Base-by-base conservation (phyloP, 139 green algal genomes). In the Chlorella sp. region DNA sequence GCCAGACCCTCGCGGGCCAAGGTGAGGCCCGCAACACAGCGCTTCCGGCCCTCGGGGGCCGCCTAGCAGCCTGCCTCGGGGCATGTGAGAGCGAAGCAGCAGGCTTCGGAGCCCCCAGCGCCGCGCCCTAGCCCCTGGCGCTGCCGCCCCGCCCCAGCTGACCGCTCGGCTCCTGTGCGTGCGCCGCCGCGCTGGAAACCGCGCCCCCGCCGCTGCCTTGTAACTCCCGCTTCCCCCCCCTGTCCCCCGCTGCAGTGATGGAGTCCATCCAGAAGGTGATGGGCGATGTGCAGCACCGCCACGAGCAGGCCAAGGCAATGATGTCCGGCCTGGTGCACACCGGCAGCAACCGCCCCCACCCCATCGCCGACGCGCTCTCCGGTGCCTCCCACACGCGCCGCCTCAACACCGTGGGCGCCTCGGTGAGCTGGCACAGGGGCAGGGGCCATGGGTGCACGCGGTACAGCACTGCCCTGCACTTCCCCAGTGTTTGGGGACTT, bases 361-460 rank as follows among this genome's bases (percentile, higher is more conserved):
- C 39, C 61, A 26, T 87, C 36, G 64, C 75, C 21, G 83, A 66
- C 39, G 36, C 53, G 37, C 64, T 87, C 26, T 1, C 34, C n/a
- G 57, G 24, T 66, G 68, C 75, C 48, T 57, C 48, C 73, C 11
- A 80, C 79, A 85, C 30, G 34, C 83, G 83, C 83, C 83, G 83
- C 83, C 83, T 87, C 61, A 66, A 87, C 57, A 80, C 83, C 37
- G 21, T 87, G 80, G 37, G 80, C 80, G 61, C 61, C 39, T 21
- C 57, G 39, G 78, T 83, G 78, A 60, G 75, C 32, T 14, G 73
- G 21, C 24, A 32, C 24, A 32, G 37, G 36, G 77, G 73, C 14
- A 81, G 36, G 75, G 24, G 26, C 24, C 22, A 1, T 14, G 69
- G 24, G 2, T 77, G 69, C 28, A 71, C 21, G 60, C 60, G n/a